A percentile compares a stretch with the other conserved stretches of the same genome.
phyloP scores from a whole-genome alignment of 495 filamentous ascomycete genomes.

The Talaromyces thailandensis region DNA sequence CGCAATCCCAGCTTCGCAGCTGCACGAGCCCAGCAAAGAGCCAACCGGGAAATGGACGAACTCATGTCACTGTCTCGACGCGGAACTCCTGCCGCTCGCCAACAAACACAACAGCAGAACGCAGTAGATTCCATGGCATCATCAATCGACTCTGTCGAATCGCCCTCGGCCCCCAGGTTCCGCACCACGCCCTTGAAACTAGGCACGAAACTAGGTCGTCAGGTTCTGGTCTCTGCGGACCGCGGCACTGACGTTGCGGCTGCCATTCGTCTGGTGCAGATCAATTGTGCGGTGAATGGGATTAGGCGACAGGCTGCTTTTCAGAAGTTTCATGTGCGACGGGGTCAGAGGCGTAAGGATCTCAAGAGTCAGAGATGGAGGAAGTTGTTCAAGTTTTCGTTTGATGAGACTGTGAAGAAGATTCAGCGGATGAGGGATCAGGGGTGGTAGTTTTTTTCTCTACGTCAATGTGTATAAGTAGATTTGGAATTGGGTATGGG shows the following conservation, averaged over 20 bases:
- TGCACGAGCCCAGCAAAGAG: neutral
- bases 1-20: neutral
- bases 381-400: slow-evolving; percentile 36
- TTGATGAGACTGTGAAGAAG: slow-evolving; percentile 29
- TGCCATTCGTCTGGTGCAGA: slow-evolving; percentile 21
- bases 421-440: slow-evolving; percentile 37
- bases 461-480: neutral
- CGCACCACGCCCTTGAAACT: slow-evolving; percentile 20
- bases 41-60: neutral
- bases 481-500: neutral
- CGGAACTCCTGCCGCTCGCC: neutral
- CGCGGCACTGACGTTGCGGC: slow-evolving; percentile 22
- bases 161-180: slow-evolving; percentile 15
- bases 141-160: neutral
- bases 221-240: slow-evolving; percentile 29
- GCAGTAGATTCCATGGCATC: neutral
- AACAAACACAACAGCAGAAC: neutral
- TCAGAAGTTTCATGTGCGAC: slow-evolving; percentile 30
- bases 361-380: slow-evolving; percentile 27
- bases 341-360: slow-evolving; percentile 30
- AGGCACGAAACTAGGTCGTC: slow-evolving; percentile 31
- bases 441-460: slow-evolving; percentile 26
- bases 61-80: neutral
- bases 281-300: slow-evolving; percentile 17
- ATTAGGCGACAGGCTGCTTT: slow-evolving; percentile 14